Evolutionary conservation across 306 rosid genomes (phyloP).

Genomic region (Senna tora): DNA sequence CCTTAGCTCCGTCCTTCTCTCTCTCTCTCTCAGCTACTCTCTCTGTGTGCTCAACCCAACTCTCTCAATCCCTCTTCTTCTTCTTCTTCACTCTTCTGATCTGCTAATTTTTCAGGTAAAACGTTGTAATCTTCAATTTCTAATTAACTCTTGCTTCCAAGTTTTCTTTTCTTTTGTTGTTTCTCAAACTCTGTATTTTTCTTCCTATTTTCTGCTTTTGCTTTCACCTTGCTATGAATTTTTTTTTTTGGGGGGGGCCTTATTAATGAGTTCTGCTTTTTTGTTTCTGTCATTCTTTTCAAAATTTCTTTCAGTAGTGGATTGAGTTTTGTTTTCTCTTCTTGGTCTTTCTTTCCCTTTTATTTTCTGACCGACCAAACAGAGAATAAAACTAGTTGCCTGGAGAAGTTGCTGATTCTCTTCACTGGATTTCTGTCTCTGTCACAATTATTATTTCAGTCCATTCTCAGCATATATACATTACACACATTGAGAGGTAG

Average conservation of each 20-base stretch:
- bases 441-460: conserved; percentile 6
- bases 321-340: background rate
- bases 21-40: conserved; percentile 23
- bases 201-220: conserved; percentile 20
- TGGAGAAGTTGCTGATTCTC: background rate
- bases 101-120: conserved; percentile 58
- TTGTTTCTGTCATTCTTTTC: background rate
- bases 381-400: conserved; percentile 6
- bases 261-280: no score
- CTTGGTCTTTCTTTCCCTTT: conserved; percentile 2
- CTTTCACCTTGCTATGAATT: conserved; percentile 21
- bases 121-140: conserved; percentile 20
- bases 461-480: background rate
- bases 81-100: conserved; percentile 47
- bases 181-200: conserved; percentile 36
- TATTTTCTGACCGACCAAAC: conserved; percentile 10
- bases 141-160: conserved; percentile 36
- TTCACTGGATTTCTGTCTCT: background rate
- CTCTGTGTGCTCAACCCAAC: conserved; percentile 36
- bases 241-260: no score
- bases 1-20: conserved; percentile 48
- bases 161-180: conserved; percentile 18
- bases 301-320: conserved; percentile 6
- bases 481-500: no score
- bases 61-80: conserved; percentile 27